Conservation (phyloP, 495 filamentous ascomycete genomes). For the Tricharina praecox region DNA sequence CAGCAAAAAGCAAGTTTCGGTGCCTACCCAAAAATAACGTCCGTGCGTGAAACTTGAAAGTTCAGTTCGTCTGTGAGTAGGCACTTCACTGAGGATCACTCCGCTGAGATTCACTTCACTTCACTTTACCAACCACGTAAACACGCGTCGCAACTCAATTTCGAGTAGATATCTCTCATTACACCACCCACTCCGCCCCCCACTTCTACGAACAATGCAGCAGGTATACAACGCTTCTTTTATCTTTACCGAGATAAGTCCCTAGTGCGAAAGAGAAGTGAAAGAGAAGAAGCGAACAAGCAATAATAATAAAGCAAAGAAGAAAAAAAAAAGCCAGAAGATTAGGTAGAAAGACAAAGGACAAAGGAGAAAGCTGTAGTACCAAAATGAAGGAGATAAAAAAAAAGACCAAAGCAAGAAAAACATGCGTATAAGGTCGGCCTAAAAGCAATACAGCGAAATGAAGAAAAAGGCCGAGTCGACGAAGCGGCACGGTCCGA, state of each 20-base stretch:
- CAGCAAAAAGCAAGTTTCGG: too few species aligned
- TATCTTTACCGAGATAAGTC: slow-evolving; percentile 7
- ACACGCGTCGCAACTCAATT: too few species aligned
- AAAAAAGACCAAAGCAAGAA: slow-evolving; percentile 14
- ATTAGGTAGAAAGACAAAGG: neutral
- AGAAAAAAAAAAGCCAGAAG: slow-evolving; percentile 6
- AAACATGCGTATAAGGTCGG: slow-evolving; percentile 12
- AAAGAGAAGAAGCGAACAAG: neutral
- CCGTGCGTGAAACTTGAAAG: too few species aligned
- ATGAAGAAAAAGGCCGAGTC: slow-evolving; percentile 9
- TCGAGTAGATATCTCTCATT: too few species aligned
- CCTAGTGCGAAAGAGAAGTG: slow-evolving; percentile 6
- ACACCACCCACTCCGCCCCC: too few species aligned
- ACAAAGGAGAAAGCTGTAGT: slow-evolving; percentile 28
- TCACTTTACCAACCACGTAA: too few species aligned
- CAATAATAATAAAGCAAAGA: neutral
- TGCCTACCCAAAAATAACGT: too few species aligned
- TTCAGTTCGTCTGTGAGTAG: too few species aligned
- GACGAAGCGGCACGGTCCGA: slow-evolving; percentile 22
- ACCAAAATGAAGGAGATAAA: slow-evolving; percentile 22
- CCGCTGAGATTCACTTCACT: too few species aligned
- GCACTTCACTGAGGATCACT: too few species aligned
- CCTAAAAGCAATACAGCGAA: slow-evolving; percentile 10
- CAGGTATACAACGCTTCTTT: slow-evolving; percentile 8
- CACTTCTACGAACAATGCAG: too few species aligned